Base-by-base conservation (phyloP, 768 basidiomycete species). In the Cytidiella melzeri region DNA sequence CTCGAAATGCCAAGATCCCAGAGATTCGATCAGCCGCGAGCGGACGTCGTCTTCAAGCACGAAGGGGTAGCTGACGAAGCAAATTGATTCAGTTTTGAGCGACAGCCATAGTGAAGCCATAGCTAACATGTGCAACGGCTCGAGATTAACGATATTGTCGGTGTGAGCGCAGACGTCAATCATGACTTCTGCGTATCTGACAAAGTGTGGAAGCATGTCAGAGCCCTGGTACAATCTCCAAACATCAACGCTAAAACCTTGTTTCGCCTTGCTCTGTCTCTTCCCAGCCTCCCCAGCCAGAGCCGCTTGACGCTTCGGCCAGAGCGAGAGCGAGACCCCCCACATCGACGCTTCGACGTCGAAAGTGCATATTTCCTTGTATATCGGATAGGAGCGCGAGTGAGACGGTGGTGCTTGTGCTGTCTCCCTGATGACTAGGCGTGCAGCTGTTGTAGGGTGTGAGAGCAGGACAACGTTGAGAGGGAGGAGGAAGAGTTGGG, bases 1-100 rank as follows among this genome's bases (percentile, higher is more conserved):
- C 61, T 96, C 87, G 63, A 97, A 99, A 55, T 86, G 71, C 95
- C 95, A 99, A 11, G 73, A 75, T 50, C 85, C 81, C 12, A 96
- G 73, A 0, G 74, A 71, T 19, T 68, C 63, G 57, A 95, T 84
- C 43, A 96, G 76, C 21, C 79, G 73, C 19, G 64, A 62, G 52
- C 90, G 79, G 26, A 74, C 77, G 18, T 70, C 69, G 30, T 65
- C 62, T 13, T 75, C 66, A 38, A 76, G 65, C 13, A 74, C 63
- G 46, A 46, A 60, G 30, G 48, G 37, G 46, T 61, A 51, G 13
- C 62, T 57, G 51, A n/a, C n/a, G n/a, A n/a, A n/a, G n/a, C n/a
- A n/a, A n/a, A 11, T 34, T 46, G 23, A 10, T 28, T 28, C 13
- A n/a, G 11, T 11, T 15, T 12, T 47, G 12, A 43, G 48, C 37